Evolutionary conservation across 2,329 filamentous ascomycete species (phyloP), one percentile per base, ranked within the genome.

Genomic region (Chlorencoelia australis): DNA sequence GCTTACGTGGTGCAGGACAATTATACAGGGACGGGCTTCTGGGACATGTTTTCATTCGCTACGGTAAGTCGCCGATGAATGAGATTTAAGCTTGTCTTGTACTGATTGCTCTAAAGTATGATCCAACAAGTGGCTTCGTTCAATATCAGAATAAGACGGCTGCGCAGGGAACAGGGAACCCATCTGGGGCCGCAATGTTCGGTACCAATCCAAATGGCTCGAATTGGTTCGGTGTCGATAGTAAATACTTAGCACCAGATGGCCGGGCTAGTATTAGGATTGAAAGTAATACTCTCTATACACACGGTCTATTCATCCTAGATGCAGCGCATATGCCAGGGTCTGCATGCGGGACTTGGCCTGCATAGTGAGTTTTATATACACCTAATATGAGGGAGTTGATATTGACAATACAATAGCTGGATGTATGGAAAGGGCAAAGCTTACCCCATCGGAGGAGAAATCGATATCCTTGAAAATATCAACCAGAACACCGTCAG

Each of bases 281-380:
- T 13, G 71, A 75, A 34, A 81, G 75, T 57, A 76, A 71, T 36
- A 64, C 70, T 33, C 57, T 63, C 3, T 86, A 75, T 56, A 71
- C 67, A 20, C 66, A 75, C 45, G 80, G 78, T 0, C 67, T 86
- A 6, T 73, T 85, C 45, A 75, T 86, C 30, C 65, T 79, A 14
- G 86, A 32, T 69, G 81, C 16, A 58, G 87, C 14, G 71, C 76
- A 39, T 81, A 76, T 56, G 77, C 72, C 40, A 65, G 71, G 33
- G 56, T 63, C 3, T 86, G 86, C 48, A 84, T 86, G 75, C 46
- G 82, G 82, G 14, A 68, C 73, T 15, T 86, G 82, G 73, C 73
- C 73, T 17, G 38, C 81, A 75, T 56, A 77, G 71, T 39, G 65
- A 71, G 35, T 57, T 62, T 3, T 87, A 85, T 48, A 85, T 86